Evolutionary conservation across 2,329 filamentous ascomycete genomes (phyloP).

Genomic region (Emericellopsis cladophorae): DNA sequence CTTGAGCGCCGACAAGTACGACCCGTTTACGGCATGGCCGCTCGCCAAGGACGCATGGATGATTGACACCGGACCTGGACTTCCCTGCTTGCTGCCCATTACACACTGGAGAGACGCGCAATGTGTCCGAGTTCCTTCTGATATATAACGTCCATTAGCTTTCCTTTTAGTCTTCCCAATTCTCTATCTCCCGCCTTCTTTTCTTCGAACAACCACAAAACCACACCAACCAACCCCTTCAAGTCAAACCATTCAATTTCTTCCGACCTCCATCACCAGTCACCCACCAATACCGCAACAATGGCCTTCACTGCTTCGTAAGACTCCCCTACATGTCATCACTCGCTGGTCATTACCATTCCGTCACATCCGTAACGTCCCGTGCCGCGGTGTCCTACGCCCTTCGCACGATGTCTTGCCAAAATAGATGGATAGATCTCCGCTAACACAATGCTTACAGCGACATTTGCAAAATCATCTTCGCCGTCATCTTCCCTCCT

Average conservation of each 20-base stretch:
- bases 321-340: conserved; percentile 9
- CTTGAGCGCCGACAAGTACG: too few relatives aligned
- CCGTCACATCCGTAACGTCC: too few relatives aligned
- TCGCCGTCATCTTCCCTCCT: conserved; percentile 82
- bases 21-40: too few relatives aligned
- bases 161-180: too few relatives aligned
- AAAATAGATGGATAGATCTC: neutral
- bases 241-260: neutral
- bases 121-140: too few relatives aligned
- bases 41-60: too few relatives aligned
- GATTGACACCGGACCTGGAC: too few relatives aligned
- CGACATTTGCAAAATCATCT: conserved; percentile 58
- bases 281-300: conserved; percentile 13
- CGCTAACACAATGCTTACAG: conserved; percentile 9
- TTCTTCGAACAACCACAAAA: neutral
- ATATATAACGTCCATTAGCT: too few relatives aligned
- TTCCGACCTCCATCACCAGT: neutral
- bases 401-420: too few relatives aligned
- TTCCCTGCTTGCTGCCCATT: too few relatives aligned
- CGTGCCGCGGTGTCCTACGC: too few relatives aligned
- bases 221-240: neutral
- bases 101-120: too few relatives aligned
- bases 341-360: neutral
- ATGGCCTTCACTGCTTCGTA: conserved; percentile 51
- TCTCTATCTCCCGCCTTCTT: neutral